phyloP scores from a whole-genome alignment of 2,329 filamentous ascomycete genomes.

The Fusarium illudens region DNA sequence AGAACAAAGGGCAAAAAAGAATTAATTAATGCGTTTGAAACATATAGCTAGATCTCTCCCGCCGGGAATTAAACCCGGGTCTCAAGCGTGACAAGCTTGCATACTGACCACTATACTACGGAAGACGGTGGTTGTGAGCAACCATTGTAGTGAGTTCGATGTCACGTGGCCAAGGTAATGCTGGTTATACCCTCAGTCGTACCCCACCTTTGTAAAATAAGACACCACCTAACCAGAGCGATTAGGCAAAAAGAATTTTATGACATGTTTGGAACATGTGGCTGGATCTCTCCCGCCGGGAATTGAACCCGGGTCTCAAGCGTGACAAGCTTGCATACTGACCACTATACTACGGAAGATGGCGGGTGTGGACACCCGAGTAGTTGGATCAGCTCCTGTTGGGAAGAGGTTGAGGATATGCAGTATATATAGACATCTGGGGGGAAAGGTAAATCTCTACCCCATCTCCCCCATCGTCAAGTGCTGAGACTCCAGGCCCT shows the following conservation, averaged over 20 bases:
- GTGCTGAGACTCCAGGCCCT: too few species aligned
- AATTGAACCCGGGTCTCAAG: conserved; percentile 32
- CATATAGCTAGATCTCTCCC: conserved; percentile 39
- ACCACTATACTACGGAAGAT: conserved; percentile 39
- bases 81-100: conserved; percentile 38
- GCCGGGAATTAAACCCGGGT: conserved; percentile 40
- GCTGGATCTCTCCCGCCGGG: conserved; percentile 39
- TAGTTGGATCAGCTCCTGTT: conserved; percentile 28
- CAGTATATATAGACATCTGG: too few species aligned
- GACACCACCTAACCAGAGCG: too few species aligned
- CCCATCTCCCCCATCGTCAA: too few species aligned
- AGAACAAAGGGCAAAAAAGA: conserved; percentile 13
- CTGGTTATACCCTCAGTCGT: too few species aligned
- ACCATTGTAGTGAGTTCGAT: too few species aligned
- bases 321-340: conserved; percentile 35
- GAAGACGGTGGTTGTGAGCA: conserved; percentile 20
- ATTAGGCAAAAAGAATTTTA: conserved; percentile 20
- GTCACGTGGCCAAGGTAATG: too few species aligned
- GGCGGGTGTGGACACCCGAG: conserved; percentile 12
- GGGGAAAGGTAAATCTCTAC: too few species aligned
- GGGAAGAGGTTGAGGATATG: neutral
- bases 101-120: conserved; percentile 39
- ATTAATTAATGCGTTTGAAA: conserved; percentile 20
- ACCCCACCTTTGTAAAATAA: too few species aligned
- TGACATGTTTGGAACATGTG: conserved; percentile 26